These are phyloP conservation scores for Cymbomonas tetramitiformis DNA, from an alignment of 139 green algal species.

Conservation along the genomic window DNA sequence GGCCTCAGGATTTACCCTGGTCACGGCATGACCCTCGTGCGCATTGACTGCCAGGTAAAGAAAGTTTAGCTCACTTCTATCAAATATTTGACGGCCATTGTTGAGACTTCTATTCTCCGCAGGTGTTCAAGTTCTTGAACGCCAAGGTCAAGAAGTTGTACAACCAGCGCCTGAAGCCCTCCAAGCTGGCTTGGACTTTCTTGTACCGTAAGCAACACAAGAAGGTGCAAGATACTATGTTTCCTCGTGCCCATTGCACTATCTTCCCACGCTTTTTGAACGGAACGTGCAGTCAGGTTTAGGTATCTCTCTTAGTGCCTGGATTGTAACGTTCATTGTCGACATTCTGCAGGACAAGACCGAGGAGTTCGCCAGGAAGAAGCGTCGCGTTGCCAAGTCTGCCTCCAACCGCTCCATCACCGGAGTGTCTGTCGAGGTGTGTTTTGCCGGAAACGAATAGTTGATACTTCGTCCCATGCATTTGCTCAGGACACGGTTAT, in stretches of 20 bases:
- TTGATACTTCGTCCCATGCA: neutral
- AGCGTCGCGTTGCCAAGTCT: constrained; percentile 54
- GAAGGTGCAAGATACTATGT: constrained; percentile 70
- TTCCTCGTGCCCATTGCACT: neutral
- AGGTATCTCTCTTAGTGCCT: neutral
- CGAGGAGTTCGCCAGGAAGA: constrained; percentile 63
- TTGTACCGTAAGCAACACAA: constrained; percentile 90
- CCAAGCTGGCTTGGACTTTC: constrained; percentile 90
- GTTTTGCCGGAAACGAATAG: neutral
- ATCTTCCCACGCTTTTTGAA: too few species aligned
- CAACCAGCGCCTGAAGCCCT: constrained; percentile 75
- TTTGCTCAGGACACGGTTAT: too few species aligned
- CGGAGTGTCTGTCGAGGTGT: constrained; percentile 63
- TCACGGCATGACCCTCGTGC: constrained; percentile 74
- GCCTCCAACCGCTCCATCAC: constrained; percentile 58
- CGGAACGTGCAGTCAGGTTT: neutral
- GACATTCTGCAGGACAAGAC: constrained; percentile 39
- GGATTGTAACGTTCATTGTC: neutral
- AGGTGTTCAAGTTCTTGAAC: constrained; percentile 90
- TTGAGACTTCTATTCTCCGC: constrained; percentile 12
- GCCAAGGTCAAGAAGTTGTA: constrained; percentile 81
- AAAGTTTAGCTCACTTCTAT: neutral
- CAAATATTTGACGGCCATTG: constrained; percentile 16
- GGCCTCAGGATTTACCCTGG: constrained; percentile 94
- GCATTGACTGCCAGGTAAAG: constrained; percentile 59